These are phyloP conservation scores for Curvularia hawaiiensis DNA, from an alignment of 2,329 filamentous ascomycete genomes.

Conservation along the genomic window DNA sequence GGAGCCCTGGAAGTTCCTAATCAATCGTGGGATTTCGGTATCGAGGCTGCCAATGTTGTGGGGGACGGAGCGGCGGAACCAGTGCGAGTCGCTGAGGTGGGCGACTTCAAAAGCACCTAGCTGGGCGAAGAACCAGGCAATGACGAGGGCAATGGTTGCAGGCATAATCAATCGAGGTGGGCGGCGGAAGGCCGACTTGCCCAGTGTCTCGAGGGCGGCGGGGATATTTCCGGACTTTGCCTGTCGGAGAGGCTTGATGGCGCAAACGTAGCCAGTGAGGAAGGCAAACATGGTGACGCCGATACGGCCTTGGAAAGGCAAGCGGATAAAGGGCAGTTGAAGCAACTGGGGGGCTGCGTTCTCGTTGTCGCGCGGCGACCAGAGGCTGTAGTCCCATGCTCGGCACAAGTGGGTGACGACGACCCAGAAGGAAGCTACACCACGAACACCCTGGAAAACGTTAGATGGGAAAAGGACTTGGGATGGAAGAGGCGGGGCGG, in stretches of 20 bases:
- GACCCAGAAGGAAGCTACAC: slow-evolving; percentile 60
- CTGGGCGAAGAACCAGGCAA: slow-evolving; percentile 57
- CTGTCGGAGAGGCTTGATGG: slow-evolving; percentile 59
- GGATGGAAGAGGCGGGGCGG: neutral
- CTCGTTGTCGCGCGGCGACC: slow-evolving; percentile 53
- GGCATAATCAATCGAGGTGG: slow-evolving; percentile 59
- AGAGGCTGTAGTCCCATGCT: slow-evolving; percentile 59
- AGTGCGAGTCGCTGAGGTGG: slow-evolving; percentile 56
- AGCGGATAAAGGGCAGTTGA: slow-evolving; percentile 59
- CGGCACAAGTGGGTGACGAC: slow-evolving; percentile 59
- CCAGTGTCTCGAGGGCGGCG: slow-evolving; percentile 54
- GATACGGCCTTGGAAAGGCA: slow-evolving; percentile 60
- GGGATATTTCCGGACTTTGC: slow-evolving; percentile 53
- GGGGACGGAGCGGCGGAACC: slow-evolving; percentile 58
- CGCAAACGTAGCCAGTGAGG: slow-evolving; percentile 62
- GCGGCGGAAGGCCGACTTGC: slow-evolving; percentile 60
- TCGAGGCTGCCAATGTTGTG: slow-evolving; percentile 51
- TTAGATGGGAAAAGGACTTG: slow-evolving; percentile 10
- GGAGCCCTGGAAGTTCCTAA: slow-evolving; percentile 53
- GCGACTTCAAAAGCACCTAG: slow-evolving; percentile 57
- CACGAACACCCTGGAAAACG: slow-evolving; percentile 54
- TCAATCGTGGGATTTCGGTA: slow-evolving; percentile 53
- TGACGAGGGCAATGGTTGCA: slow-evolving; percentile 57
- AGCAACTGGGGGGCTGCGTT: slow-evolving; percentile 52
- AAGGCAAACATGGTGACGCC: slow-evolving; percentile 63